Evolutionary conservation across 2,329 filamentous ascomycete genomes (phyloP), one percentile per base, ranked within the genome.

Genomic region (Aspergillus niger): DNA sequence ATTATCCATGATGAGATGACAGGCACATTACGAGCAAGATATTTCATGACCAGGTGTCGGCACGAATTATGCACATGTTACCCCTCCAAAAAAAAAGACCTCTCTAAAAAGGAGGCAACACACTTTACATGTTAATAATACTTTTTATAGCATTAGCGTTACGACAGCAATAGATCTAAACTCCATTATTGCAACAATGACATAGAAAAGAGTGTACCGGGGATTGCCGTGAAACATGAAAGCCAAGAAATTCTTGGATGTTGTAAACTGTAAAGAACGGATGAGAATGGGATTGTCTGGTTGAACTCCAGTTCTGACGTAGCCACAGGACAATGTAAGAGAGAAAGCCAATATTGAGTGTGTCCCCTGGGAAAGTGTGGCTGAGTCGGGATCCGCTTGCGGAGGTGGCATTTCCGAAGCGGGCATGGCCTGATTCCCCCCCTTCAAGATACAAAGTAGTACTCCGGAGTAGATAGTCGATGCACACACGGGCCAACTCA

Each of bases 41-140:
- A 24, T 38, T 47, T 49, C 28, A 44, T 20, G 38, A 59, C 49
- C 47, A 43, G 28, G 38, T 43, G 28, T 53, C 24, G n/a, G 47
- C 60, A 62, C 26, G 53, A 63, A 32, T 61, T 59, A 63, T 55
- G 62, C 54, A 58, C 24, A 22, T 62, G 36, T 55, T 52, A 53
- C 22, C 32, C 30, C 17, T 20, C 20, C 17, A 20, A 20, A 20
- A 24, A 39, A 22, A 55, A 36, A 36, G 32, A 36, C 32, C 32
- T 6, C 11, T 43, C 13, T 38, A 15, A 50, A 50, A 24, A 13
- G n/a, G 30, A 26, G 20, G 24, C 20, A 41, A 36, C 10, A 8
- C 22, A n/a, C 5, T 36, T 20, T 47, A 28, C 28, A 2, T 56
- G 43, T 39, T 17, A 15, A 36, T 24, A 30, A 44, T 43, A 20